A percentile compares a stretch with the other conserved stretches of the same genome.
Evolutionary conservation across 768 basidiomycete species (phyloP).

Genomic region (Trametes meyenii): DNA sequence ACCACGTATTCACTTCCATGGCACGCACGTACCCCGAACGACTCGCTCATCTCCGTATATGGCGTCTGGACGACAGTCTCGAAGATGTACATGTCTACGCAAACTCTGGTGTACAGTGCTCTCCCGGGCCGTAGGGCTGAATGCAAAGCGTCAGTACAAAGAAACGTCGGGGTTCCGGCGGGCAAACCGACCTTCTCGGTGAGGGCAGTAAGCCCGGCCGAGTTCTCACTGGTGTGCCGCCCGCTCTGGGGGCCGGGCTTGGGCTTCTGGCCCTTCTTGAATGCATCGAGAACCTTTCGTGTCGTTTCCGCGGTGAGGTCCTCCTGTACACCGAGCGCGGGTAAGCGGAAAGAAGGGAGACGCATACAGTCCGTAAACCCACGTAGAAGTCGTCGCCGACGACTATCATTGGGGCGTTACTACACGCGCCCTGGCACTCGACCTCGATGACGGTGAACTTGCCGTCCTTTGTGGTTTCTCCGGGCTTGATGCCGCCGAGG

Average conservation of each 20-base stretch:
- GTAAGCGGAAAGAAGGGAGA: constrained; percentile 16
- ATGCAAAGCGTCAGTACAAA: constrained; percentile 9
- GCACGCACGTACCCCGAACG: neutral
- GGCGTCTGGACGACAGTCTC: neutral
- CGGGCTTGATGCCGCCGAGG: constrained; percentile 82
- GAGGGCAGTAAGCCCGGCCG: constrained; percentile 84
- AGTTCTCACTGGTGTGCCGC: constrained; percentile 89
- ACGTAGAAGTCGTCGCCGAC: constrained; percentile 98
- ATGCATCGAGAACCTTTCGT: constrained; percentile 77
- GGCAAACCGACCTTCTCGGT: constrained; percentile 61
- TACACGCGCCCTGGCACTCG: constrained; percentile 98
- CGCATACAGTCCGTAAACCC: constrained; percentile 32
- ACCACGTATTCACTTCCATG: neutral
- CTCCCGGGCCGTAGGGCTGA: constrained; percentile 95
- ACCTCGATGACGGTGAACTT: constrained; percentile 99
- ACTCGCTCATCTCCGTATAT: neutral
- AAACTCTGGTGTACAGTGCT: constrained; percentile 86
- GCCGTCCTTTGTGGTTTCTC: constrained; percentile 92
- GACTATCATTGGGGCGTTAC: constrained; percentile 96
- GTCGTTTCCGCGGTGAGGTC: constrained; percentile 79
- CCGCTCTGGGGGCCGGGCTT: constrained; percentile 94
- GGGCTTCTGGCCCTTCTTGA: constrained; percentile 81
- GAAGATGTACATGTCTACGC: constrained; percentile 23
- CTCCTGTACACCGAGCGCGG: constrained; percentile 53
- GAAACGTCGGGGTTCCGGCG: neutral